phyloP scores from a whole-genome alignment of 169 alveolate genomes.

The Plasmodium adleri region DNA sequence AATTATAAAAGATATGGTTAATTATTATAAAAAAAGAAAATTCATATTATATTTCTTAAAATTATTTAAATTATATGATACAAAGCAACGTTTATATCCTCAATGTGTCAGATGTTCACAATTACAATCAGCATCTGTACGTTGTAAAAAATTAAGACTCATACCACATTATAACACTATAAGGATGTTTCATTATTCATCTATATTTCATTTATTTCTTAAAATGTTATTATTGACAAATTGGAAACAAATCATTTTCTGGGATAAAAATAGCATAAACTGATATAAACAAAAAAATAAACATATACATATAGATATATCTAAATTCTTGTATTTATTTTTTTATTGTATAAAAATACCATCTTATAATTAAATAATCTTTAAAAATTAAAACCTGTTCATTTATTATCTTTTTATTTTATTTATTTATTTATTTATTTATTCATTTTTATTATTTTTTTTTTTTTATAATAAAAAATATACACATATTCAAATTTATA shows the following conservation, averaged over 20 bases:
- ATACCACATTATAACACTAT: slow-evolving; percentile 63
- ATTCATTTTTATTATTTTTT: too few relatives aligned
- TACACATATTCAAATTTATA: too few relatives aligned
- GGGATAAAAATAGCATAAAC: slow-evolving; percentile 51
- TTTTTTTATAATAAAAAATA: too few relatives aligned
- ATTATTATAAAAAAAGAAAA: slow-evolving; percentile 37
- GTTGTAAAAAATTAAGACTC: slow-evolving; percentile 41
- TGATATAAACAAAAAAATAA: neutral
- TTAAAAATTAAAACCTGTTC: too few relatives aligned
- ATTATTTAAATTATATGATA: slow-evolving; percentile 60
- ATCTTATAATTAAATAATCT: too few relatives aligned
- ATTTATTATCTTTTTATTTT: too few relatives aligned
- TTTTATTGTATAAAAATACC: neutral
- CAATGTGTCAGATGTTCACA: slow-evolving; percentile 68
- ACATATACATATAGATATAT: neutral
- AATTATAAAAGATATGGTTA: slow-evolving; percentile 37
- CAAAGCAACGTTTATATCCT: slow-evolving; percentile 65
- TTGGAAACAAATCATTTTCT: slow-evolving; percentile 40
- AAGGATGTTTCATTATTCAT: slow-evolving; percentile 44
- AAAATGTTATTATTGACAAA: slow-evolving; percentile 42
- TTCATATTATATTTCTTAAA: slow-evolving; percentile 12
- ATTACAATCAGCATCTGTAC: slow-evolving; percentile 66
- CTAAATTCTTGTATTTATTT: neutral
- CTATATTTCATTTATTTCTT: slow-evolving; percentile 48
- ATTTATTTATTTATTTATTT: too few relatives aligned